Percentiles rank a stretch among this genome's conserved stretches.
phyloP scores from a whole-genome alignment of 2,329 filamentous ascomycete species.

The Juglanconis juglandina region DNA sequence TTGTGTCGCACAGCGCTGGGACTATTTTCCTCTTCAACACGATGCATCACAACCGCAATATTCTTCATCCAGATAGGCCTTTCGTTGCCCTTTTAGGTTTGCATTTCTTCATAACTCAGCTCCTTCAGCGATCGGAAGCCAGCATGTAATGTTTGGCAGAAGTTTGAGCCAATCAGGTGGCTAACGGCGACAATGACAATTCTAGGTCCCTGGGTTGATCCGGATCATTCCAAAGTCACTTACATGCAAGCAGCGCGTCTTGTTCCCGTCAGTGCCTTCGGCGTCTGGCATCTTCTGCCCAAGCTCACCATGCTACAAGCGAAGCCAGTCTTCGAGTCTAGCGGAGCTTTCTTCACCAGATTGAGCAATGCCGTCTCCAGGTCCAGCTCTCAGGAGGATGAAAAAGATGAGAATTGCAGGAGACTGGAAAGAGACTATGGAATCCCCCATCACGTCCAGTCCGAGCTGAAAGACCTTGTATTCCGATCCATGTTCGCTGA shows the following conservation, averaged over 20 bases:
- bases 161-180: background rate
- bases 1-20: conserved; percentile 13
- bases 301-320: background rate
- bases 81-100: conserved; percentile 18
- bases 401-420: background rate
- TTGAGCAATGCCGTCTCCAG: background rate
- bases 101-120: background rate
- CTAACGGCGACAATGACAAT: background rate
- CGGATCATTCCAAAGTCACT: conserved; percentile 1
- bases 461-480: background rate
- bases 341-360: background rate
- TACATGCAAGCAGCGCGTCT: conserved; percentile 1
- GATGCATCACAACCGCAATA: conserved; percentile 2
- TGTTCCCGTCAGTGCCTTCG: conserved; percentile 2
- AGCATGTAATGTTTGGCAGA: no score
- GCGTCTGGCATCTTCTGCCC: conserved; percentile 5
- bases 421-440: background rate
- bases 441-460: background rate
- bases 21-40: conserved; percentile 15
- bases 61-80: conserved; percentile 8
- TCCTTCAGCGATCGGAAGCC: background rate
- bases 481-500: conserved; percentile 2
- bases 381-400: background rate
- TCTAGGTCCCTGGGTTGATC: conserved; percentile 10
- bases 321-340: background rate